Evolutionary conservation across 345 rosid species (phyloP).

Genomic region (Nephelium lappaceum): DNA sequence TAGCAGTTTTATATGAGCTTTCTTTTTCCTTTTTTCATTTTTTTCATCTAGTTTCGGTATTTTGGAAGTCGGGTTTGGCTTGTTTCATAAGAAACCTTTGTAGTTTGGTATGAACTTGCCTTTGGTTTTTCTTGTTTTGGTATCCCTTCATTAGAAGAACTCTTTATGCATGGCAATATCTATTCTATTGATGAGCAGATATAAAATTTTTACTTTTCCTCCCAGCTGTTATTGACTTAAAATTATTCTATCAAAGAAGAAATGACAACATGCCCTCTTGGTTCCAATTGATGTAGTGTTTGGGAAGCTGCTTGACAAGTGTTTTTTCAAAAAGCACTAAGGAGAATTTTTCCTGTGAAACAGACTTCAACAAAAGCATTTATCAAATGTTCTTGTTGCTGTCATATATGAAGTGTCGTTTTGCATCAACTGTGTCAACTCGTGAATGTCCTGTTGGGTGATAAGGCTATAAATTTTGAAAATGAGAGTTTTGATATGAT

Average conservation of each 20-base stretch:
- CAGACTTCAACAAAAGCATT: neutral
- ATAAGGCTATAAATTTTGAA: no score
- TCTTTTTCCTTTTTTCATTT: neutral
- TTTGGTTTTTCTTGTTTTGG: slow-evolving; percentile 7
- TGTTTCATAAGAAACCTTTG: neutral
- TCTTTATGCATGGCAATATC: neutral
- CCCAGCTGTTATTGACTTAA: neutral
- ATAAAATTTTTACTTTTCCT: neutral
- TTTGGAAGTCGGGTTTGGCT: neutral
- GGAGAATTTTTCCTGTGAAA: no score
- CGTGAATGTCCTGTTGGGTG: no score
- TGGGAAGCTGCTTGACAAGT: neutral
- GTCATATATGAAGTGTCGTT: no score
- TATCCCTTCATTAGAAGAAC: neutral
- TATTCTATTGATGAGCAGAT: neutral
- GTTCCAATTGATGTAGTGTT: no score
- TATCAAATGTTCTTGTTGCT: no score
- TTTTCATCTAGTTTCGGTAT: slow-evolving; percentile 7
- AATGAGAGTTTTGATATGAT: no score
- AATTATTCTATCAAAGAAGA: no score
- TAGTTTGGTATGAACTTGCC: slow-evolving; percentile 11
- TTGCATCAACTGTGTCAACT: no score
- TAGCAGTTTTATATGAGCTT: neutral
- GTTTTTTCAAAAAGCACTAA: neutral
- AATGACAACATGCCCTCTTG: no score